These are phyloP conservation scores for Botrytis deweyae DNA, from an alignment of 2,329 filamentous ascomycete genomes.

Conservation along the genomic window DNA sequence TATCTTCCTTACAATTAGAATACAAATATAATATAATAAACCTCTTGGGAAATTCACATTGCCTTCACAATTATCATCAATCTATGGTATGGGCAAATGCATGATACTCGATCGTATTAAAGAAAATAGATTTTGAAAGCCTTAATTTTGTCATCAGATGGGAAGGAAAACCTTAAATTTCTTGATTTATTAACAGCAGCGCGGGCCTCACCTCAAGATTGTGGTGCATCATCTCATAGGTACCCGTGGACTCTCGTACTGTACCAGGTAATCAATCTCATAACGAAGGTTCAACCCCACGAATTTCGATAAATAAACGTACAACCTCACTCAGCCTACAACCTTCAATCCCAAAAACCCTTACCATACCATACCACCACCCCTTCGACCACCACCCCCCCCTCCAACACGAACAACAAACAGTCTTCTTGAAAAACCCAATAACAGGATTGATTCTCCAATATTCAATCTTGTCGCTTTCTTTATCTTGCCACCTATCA, in stretches of 20 bases:
- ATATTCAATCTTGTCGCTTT: conserved; percentile 13
- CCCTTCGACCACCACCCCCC: neutral
- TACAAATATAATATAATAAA: neutral
- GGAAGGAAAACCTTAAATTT: conserved; percentile 7
- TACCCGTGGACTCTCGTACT: neutral
- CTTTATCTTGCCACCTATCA: neutral
- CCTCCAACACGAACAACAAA: neutral
- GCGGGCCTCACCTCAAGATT: conserved; percentile 4
- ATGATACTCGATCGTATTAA: no score
- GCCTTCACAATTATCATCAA: neutral
- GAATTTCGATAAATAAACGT: conserved; percentile 18
- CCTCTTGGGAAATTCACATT: no score
- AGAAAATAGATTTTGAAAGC: neutral
- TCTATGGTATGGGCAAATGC: neutral
- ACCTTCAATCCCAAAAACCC: conserved; percentile 1
- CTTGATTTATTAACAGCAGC: neutral
- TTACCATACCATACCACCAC: neutral
- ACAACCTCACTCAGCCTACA: conserved; percentile 14
- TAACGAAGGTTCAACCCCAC: conserved; percentile 16
- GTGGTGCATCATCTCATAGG: conserved; percentile 4
- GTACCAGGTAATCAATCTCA: neutral
- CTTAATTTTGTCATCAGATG: conserved; percentile 7
- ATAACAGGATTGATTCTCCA: conserved; percentile 1
- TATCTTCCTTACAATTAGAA: neutral
- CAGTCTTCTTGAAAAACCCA: neutral